These are phyloP conservation scores for Verticillium zaregamsianum DNA, from an alignment of 2,329 filamentous ascomycete genomes.

Conservation along the genomic window DNA sequence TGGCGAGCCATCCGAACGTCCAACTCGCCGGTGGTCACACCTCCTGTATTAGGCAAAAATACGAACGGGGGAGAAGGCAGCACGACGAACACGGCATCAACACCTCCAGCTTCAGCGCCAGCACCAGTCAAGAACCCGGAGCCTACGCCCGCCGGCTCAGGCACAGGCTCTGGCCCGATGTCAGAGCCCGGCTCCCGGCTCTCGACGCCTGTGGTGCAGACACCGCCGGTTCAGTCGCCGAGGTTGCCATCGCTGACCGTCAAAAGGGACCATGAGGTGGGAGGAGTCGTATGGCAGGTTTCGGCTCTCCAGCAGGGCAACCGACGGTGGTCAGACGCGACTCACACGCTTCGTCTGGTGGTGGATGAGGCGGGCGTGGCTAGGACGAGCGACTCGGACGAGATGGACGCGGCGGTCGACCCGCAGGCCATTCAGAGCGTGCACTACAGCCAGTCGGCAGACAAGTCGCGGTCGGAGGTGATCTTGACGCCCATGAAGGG, in stretches of 20 bases:
- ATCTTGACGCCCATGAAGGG: slow-evolving; percentile 5
- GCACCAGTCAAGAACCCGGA: neutral
- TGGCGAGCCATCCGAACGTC: slow-evolving; percentile 9
- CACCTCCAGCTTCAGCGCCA: neutral
- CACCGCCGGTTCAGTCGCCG: neutral
- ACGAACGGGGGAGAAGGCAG: neutral
- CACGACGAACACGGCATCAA: neutral
- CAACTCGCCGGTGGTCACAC: slow-evolving; percentile 5
- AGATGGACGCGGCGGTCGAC: slow-evolving; percentile 6
- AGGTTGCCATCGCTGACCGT: neutral
- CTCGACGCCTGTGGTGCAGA: neutral
- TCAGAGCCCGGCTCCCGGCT: neutral
- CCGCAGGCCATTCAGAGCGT: slow-evolving; percentile 4
- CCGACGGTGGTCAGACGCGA: slow-evolving; percentile 3
- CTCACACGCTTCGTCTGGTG: slow-evolving; percentile 2
- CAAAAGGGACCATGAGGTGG: neutral
- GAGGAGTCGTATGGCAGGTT: slow-evolving; percentile 5
- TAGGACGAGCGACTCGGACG: neutral
- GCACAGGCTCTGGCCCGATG: neutral
- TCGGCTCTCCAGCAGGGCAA: slow-evolving; percentile 6
- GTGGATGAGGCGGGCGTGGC: slow-evolving; percentile 7
- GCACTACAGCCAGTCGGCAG: neutral
- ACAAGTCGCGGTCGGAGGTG: slow-evolving; percentile 4
- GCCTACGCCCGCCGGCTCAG: neutral
- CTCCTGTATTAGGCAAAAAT: neutral